Evolutionary conservation across 495 filamentous ascomycete species (phyloP).

Genomic region (Aspergillus egyptiacus): DNA sequence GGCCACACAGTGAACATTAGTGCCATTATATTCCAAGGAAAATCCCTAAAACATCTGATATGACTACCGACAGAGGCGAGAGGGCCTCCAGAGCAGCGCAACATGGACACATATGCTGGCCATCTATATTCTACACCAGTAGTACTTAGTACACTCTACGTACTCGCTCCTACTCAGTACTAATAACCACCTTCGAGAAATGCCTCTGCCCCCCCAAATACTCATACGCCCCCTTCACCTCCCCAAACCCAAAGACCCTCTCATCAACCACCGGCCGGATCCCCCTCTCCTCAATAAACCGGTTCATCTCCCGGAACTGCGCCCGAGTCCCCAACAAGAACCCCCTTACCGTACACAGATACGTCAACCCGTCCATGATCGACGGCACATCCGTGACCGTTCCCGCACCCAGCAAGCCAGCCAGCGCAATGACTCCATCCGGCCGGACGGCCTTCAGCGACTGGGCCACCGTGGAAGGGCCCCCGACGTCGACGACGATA

Average conservation of each 20-base stretch:
- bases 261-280: conserved; percentile 55
- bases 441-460: conserved; percentile 52
- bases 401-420: conserved; percentile 41
- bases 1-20: no score
- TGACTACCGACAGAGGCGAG: neutral
- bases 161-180: conserved; percentile 38
- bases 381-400: conserved; percentile 18
- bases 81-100: neutral
- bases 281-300: conserved; percentile 48
- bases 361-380: conserved; percentile 37
- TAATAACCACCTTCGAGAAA: conserved; percentile 61
- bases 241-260: conserved; percentile 46
- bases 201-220: conserved; percentile 57
- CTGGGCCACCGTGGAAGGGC: conserved; percentile 48
- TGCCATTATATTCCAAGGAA: no score
- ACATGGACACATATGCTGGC: neutral
- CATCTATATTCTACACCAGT: neutral
- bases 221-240: conserved; percentile 39
- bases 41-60: no score
- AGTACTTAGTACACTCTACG: neutral
- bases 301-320: conserved; percentile 52
- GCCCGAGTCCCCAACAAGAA: conserved; percentile 45
- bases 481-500: conserved; percentile 59
- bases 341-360: conserved; percentile 23
- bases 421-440: conserved; percentile 54